A percentile compares a stretch with the other conserved stretches of the same genome.
phyloP scores from a whole-genome alignment of 768 basidiomycete genomes.

The Sutorius australiensis region DNA sequence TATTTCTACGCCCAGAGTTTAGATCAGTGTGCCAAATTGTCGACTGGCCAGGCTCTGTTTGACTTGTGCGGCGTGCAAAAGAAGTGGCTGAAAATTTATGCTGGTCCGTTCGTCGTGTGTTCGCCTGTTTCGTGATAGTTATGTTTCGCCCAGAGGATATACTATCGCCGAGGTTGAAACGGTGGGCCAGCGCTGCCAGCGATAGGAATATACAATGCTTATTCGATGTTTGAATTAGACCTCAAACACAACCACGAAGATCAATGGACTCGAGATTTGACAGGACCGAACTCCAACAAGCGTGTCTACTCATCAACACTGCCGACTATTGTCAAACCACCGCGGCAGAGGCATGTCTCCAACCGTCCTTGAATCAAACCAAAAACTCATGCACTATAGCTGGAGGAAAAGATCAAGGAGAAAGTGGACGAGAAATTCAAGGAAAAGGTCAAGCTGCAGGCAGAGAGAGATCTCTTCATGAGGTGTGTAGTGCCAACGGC shows the following conservation, averaged over 20 bases:
- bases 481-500: slow-evolving; percentile 46
- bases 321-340: slow-evolving; percentile 97
- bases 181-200: slow-evolving; percentile 39
- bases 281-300: slow-evolving; percentile 67
- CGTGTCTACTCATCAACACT: slow-evolving; percentile 91
- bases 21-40: slow-evolving; percentile 90
- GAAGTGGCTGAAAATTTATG: slow-evolving; percentile 94
- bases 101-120: slow-evolving; percentile 48
- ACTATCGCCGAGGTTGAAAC: slow-evolving; percentile 66
- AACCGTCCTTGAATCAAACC: not conserved
- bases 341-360: slow-evolving; percentile 64
- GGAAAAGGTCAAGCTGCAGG: slow-evolving; percentile 77
- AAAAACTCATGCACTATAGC: slow-evolving; percentile 39
- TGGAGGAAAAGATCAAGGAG: slow-evolving; percentile 88
- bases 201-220: not conserved
- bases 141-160: slow-evolving; percentile 70
- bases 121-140: not conserved
- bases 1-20: slow-evolving; percentile 95
- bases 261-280: slow-evolving; percentile 84
- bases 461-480: slow-evolving; percentile 85
- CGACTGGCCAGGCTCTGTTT: slow-evolving; percentile 77
- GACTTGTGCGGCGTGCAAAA: slow-evolving; percentile 79
- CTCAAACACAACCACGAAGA: slow-evolving; percentile 45
- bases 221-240: slow-evolving; percentile 31
- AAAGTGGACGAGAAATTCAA: slow-evolving; percentile 74